Evolutionary conservation across 2,329 filamentous ascomycete species (phyloP).

Genomic region (Trichoderma sp.): DNA sequence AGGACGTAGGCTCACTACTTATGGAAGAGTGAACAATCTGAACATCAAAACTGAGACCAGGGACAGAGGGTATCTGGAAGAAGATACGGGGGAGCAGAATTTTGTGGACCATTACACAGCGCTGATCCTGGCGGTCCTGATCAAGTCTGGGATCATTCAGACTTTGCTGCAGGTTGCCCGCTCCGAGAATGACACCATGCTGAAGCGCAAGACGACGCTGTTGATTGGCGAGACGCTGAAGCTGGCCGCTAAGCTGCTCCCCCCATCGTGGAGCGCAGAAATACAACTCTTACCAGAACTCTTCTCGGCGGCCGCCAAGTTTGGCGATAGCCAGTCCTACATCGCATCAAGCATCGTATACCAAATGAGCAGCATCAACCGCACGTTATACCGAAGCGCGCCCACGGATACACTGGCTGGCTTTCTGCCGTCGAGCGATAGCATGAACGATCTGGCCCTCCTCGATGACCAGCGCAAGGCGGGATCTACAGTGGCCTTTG

Average conservation of each 20-base stretch:
- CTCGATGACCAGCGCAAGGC: slow-evolving; percentile 60
- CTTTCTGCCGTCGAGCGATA: slow-evolving; percentile 48
- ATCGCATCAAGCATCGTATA: slow-evolving; percentile 89
- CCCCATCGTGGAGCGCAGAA: slow-evolving; percentile 77
- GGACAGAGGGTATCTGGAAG: slow-evolving; percentile 59
- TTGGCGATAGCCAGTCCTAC: slow-evolving; percentile 72
- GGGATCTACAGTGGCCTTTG: slow-evolving; percentile 51
- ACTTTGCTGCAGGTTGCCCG: slow-evolving; percentile 66
- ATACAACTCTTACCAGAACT: slow-evolving; percentile 87
- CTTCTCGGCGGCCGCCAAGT: slow-evolving; percentile 73
- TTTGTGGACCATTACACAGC: slow-evolving; percentile 94
- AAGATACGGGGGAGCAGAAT: slow-evolving; percentile 73
- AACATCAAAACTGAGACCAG: slow-evolving; percentile 68
- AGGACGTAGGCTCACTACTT: slow-evolving; percentile 88
- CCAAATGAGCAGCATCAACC: slow-evolving; percentile 95
- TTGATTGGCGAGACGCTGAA: slow-evolving; percentile 90
- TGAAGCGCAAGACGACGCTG: slow-evolving; percentile 87
- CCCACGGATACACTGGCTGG: slow-evolving; percentile 49
- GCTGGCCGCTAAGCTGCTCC: slow-evolving; percentile 81
- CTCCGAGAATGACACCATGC: slow-evolving; percentile 65
- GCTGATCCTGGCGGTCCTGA: slow-evolving; percentile 79
- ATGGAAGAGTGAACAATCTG: slow-evolving; percentile 88
- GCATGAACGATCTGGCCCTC: slow-evolving; percentile 51
- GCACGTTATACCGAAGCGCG: slow-evolving; percentile 82
- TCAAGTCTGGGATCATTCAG: slow-evolving; percentile 75